A percentile compares a stretch with the other conserved stretches of the same genome.
Conservation (phyloP, 2,329 filamentous ascomycete species). For the Fusarium paranaense region DNA sequence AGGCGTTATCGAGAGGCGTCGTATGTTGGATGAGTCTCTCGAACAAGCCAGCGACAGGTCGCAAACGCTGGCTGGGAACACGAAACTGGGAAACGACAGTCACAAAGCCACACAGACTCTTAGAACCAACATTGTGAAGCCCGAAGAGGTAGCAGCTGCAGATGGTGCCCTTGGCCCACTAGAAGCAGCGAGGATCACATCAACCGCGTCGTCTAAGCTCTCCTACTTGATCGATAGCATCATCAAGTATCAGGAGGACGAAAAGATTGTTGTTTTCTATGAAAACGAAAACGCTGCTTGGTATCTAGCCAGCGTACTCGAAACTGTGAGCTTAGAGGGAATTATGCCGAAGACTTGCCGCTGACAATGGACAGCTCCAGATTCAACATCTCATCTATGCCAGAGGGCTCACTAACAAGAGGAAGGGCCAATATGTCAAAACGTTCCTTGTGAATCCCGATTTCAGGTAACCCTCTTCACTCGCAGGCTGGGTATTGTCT, state of each 20-base stretch:
- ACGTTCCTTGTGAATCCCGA: slow-evolving; percentile 78
- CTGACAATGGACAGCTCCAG: slow-evolving; percentile 57
- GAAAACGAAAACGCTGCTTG: slow-evolving; percentile 88
- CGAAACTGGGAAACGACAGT: slow-evolving; percentile 55
- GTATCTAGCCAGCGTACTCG: slow-evolving; percentile 85
- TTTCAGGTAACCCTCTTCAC: slow-evolving; percentile 60
- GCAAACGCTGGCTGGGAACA: slow-evolving; percentile 55
- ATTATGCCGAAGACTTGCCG: background rate
- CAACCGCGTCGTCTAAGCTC: slow-evolving; percentile 87
- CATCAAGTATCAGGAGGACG: slow-evolving; percentile 71
- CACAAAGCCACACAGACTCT: slow-evolving; percentile 49
- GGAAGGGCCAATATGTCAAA: slow-evolving; percentile 80
- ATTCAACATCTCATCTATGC: slow-evolving; percentile 76
- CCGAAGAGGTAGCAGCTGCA: slow-evolving; percentile 32
- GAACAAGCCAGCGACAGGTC: slow-evolving; percentile 26
- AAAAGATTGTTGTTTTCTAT: slow-evolving; percentile 95
- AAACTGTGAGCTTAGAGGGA: slow-evolving; percentile 64
- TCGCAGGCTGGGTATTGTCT: background rate
- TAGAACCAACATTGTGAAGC: slow-evolving; percentile 41
- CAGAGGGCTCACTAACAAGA: slow-evolving; percentile 68
- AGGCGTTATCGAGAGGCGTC: slow-evolving; percentile 53
- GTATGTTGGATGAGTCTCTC: slow-evolving; percentile 40
- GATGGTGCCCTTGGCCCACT: slow-evolving; percentile 59
- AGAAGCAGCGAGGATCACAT: slow-evolving; percentile 72
- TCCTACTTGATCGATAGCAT: slow-evolving; percentile 86